Conservation (phyloP, 1,284 basidiomycete genomes). For the Ceratobasidium theobromae region DNA sequence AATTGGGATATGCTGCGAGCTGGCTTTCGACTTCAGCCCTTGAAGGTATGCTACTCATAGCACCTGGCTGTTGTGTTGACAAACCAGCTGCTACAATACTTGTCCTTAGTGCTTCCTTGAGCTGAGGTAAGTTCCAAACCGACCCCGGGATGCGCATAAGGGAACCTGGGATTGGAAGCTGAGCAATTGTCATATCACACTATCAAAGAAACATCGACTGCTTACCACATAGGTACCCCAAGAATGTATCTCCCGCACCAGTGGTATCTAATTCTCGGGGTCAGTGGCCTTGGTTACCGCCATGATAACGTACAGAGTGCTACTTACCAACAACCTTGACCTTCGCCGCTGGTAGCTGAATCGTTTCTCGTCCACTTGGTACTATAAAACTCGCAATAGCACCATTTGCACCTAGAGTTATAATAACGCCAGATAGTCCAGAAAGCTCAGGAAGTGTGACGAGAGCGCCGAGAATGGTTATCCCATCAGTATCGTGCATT, state of each 20-base stretch:
- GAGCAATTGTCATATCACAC: background rate
- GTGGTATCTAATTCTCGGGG: constrained; percentile 17
- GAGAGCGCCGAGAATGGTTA: constrained; percentile 18
- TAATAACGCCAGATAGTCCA: constrained; percentile 16
- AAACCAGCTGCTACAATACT: constrained; percentile 25
- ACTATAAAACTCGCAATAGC: constrained; percentile 19
- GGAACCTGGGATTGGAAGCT: constrained; percentile 2
- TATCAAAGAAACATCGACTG: background rate
- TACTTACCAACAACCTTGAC: constrained; percentile 26
- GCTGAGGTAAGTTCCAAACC: background rate
- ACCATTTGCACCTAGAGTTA: constrained; percentile 23
- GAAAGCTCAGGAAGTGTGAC: constrained; percentile 24
- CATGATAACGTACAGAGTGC: background rate
- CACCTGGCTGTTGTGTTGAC: constrained; percentile 18
- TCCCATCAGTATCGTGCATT: background rate
- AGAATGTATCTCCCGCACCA: constrained; percentile 29
- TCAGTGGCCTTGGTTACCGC: background rate
- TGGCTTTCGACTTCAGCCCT: constrained; percentile 14
- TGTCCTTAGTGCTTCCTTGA: constrained; percentile 11
- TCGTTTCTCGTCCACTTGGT: constrained; percentile 24
- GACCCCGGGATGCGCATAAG: constrained; percentile 18
- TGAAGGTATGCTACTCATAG: constrained; percentile 28
- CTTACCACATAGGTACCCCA: constrained; percentile 28
- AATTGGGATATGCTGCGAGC: constrained; percentile 13
- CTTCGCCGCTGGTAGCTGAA: constrained; percentile 25